Conservation (phyloP, 345 rosid genomes). For the Rubroshorea leprosula region DNA sequence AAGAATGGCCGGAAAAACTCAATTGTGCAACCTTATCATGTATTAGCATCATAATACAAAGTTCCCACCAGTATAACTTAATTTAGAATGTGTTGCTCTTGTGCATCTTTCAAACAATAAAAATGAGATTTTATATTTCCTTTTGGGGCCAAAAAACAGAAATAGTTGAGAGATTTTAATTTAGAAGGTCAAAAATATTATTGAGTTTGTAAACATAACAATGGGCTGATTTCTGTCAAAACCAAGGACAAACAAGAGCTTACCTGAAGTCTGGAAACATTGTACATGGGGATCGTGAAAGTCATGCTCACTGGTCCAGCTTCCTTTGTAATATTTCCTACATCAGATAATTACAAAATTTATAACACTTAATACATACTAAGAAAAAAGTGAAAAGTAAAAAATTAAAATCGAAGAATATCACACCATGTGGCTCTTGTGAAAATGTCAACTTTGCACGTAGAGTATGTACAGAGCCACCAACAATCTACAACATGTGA, state of each 20-base stretch:
- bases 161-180: too few species aligned
- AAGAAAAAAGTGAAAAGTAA: neutral
- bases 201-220: too few species aligned
- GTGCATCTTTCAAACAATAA: too few species aligned
- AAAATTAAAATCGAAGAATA: neutral
- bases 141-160: neutral
- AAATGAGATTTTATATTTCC: neutral
- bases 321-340: conserved; percentile 93
- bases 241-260: neutral
- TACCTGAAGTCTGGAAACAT: conserved; percentile 83
- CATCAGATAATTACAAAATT: conserved; percentile 1
- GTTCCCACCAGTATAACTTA: too few species aligned
- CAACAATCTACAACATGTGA: conserved; percentile 31
- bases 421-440: conserved; percentile 39
- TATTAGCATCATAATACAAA: too few species aligned
- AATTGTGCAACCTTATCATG: too few species aligned
- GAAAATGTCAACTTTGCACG: conserved; percentile 53
- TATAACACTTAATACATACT: neutral
- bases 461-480: conserved; percentile 48
- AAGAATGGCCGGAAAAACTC: too few species aligned
- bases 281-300: conserved; percentile 86
- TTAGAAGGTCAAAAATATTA: too few species aligned
- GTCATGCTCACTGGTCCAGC: conserved; percentile 96
- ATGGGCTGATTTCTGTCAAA: too few species aligned
- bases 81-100: too few species aligned